These are phyloP conservation scores for Orbilia javanica DNA, from an alignment of 2,329 filamentous ascomycete genomes.

Conservation along the genomic window DNA sequence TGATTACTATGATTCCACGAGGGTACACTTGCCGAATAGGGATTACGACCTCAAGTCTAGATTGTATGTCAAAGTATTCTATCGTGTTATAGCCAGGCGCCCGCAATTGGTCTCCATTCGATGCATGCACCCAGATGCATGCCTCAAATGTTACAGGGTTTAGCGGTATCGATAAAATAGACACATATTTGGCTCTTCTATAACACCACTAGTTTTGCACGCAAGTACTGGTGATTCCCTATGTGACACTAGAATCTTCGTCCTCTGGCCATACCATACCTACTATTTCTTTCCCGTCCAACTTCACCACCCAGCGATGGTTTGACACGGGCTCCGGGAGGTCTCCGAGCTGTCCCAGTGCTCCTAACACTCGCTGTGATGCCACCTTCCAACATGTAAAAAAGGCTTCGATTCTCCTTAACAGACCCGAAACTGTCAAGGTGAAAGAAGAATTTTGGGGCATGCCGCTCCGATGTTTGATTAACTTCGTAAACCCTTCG, in stretches of 20 bases:
- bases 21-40: neutral
- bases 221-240: neutral
- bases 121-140: neutral
- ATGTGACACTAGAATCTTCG: neutral
- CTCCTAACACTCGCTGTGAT: neutral
- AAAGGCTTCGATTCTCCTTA: neutral
- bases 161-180: neutral
- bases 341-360: neutral
- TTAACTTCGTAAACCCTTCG: neutral
- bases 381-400: slow-evolving; percentile 9
- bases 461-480: neutral
- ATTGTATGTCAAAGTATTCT: neutral
- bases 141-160: slow-evolving; percentile 1
- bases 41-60: no score
- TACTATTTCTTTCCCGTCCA: neutral
- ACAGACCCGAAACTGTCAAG: neutral
- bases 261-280: neutral
- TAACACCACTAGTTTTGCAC: neutral
- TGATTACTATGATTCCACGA: neutral
- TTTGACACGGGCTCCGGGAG: slow-evolving; percentile 3
- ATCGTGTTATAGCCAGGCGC: neutral
- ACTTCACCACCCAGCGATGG: neutral
- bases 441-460: neutral
- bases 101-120: neutral
- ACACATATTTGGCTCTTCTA: neutral